Conservation (phyloP, 1,284 basidiomycete genomes). For the Leccinum ponderosum region DNA sequence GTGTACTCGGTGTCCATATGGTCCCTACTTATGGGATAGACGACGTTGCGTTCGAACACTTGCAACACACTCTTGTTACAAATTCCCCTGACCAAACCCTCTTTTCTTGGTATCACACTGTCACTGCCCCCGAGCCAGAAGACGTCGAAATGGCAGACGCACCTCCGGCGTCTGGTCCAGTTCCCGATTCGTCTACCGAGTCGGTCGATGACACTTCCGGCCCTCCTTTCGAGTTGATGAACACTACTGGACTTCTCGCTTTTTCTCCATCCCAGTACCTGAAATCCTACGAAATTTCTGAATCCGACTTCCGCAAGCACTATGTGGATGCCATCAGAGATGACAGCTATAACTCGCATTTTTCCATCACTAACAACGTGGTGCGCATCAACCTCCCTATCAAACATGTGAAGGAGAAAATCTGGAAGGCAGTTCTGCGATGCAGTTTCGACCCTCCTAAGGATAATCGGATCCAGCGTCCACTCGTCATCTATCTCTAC, state of each 20-base stretch:
- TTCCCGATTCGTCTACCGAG: background rate
- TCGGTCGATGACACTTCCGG: background rate
- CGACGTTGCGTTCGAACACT: constrained; percentile 19
- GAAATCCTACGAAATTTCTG: constrained; percentile 23
- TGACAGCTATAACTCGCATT: constrained; percentile 14
- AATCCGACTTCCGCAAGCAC: constrained; percentile 17
- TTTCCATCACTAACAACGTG: constrained; percentile 22
- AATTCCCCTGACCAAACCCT: constrained; percentile 27
- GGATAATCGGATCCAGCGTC: constrained; percentile 13
- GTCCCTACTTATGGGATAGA: constrained; percentile 22
- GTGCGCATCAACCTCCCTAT: constrained; percentile 23
- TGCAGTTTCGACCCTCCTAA: constrained; percentile 24
- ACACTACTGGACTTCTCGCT: constrained; percentile 25
- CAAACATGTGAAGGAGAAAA: constrained; percentile 13
- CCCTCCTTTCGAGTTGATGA: background rate
- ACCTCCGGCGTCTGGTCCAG: background rate
- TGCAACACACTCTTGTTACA: constrained; percentile 23
- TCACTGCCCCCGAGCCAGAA: background rate
- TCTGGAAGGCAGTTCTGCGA: constrained; percentile 24
- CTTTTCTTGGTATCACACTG: constrained; percentile 25
- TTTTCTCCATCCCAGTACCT: constrained; percentile 20
- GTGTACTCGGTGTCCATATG: constrained; percentile 24
- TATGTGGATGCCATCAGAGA: constrained; percentile 21
- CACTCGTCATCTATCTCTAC: constrained; percentile 27
- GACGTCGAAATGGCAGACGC: constrained; percentile 11